These are phyloP conservation scores for Malassezia sympodialis DNA, from an alignment of 1,284 basidiomycete species.

Conservation along the genomic window DNA sequence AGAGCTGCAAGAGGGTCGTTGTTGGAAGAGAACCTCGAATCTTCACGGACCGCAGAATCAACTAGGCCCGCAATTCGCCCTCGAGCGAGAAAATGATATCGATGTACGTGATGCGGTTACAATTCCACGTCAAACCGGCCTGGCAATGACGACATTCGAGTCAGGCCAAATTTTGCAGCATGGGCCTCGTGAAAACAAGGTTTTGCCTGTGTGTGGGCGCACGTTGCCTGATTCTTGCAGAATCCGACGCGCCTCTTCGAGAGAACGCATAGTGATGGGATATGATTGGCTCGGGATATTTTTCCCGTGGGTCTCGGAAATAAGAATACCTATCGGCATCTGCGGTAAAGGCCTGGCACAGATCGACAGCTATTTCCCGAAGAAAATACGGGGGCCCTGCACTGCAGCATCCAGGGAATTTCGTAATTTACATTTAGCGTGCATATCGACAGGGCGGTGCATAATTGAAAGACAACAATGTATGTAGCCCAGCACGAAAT, in stretches of 20 bases:
- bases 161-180: neutral
- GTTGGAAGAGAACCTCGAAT: neutral
- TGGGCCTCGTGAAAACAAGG: neutral
- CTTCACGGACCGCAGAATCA: neutral
- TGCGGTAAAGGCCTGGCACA: neutral
- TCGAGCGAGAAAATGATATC: neutral
- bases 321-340: neutral
- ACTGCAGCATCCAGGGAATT: neutral
- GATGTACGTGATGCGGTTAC: neutral
- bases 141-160: neutral
- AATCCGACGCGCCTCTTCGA: neutral
- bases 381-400: neutral
- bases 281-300: neutral
- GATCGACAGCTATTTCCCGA: neutral
- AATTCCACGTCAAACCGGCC: neutral
- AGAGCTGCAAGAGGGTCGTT: neutral
- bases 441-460: neutral
- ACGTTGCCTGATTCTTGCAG: neutral
- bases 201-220: neutral
- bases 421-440: neutral
- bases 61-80: neutral
- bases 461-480: neutral
- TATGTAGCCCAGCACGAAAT: neutral
- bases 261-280: neutral
- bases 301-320: neutral